Evolutionary conservation across 192 early-diverging fungal genomes (phyloP).

Genomic region (Coemansia sp.): DNA sequence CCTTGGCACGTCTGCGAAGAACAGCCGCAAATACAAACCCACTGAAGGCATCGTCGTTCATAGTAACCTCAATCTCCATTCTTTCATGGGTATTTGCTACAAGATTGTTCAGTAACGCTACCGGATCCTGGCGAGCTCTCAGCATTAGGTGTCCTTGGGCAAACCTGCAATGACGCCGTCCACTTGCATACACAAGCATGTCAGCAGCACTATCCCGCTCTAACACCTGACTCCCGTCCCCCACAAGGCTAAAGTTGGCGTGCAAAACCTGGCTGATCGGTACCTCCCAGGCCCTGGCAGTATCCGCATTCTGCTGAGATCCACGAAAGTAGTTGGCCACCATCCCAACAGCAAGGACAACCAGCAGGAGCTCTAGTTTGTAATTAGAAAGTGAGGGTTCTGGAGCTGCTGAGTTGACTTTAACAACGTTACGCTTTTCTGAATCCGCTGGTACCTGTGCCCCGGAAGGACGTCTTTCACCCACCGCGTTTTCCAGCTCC

Average conservation of each 20-base stretch:
- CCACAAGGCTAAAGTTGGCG: conserved; percentile 72
- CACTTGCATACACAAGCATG: conserved; percentile 75
- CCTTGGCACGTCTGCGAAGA: conserved; percentile 55
- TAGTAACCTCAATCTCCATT: conserved; percentile 45
- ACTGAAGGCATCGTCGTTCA: conserved; percentile 42
- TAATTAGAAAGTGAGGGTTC: conserved; percentile 37
- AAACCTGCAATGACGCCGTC: conserved; percentile 66
- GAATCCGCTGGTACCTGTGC: neutral
- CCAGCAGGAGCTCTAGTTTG: conserved; percentile 31
- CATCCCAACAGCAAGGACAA: conserved; percentile 23
- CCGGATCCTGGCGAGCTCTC: conserved; percentile 44
- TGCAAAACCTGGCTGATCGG: conserved; percentile 49
- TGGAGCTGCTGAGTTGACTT: neutral
- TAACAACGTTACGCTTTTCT: neutral
- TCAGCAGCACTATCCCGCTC: conserved; percentile 71
- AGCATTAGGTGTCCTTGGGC: conserved; percentile 64
- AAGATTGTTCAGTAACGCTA: conserved; percentile 50
- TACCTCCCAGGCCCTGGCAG: conserved; percentile 24
- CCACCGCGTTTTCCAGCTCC: conserved; percentile 41
- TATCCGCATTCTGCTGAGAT: conserved; percentile 33
- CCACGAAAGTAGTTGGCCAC: conserved; percentile 55
- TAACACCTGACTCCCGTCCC: conserved; percentile 56
- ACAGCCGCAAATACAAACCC: conserved; percentile 73
- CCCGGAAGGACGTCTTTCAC: conserved; percentile 14
- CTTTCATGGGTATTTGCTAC: conserved; percentile 41